phyloP scores from a whole-genome alignment of 352 stramenopile genomes.

The Globisporangium nodosum region DNA sequence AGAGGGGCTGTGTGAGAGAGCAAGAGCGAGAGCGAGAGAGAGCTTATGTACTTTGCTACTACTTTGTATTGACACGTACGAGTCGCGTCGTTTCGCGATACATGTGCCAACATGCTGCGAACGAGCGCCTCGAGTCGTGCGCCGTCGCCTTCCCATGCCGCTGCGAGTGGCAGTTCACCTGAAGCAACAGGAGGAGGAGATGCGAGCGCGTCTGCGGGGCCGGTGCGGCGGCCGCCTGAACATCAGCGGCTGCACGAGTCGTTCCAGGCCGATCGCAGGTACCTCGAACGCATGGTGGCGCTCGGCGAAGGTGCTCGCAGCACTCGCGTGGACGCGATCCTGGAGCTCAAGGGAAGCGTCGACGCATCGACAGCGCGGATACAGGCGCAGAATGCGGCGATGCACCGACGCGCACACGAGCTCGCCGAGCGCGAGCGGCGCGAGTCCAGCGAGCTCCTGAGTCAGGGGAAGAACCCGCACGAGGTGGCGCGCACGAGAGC shows the following conservation, averaged over 20 bases:
- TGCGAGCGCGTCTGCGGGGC: background rate
- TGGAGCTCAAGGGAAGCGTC: slow-evolving; percentile 55
- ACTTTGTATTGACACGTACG: background rate
- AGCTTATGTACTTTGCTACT: background rate
- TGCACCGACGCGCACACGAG: slow-evolving; percentile 21
- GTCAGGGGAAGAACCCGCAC: slow-evolving; percentile 75
- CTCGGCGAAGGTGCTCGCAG: slow-evolving; percentile 22
- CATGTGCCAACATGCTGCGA: background rate
- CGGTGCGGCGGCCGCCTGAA: slow-evolving; percentile 22
- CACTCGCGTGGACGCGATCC: slow-evolving; percentile 38
- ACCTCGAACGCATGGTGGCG: slow-evolving; percentile 40
- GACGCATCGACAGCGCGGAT: slow-evolving; percentile 40
- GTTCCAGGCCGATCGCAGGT: slow-evolving; percentile 38
- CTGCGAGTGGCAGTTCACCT: background rate
- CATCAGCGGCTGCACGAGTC: slow-evolving; percentile 44
- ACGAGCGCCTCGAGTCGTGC: background rate
- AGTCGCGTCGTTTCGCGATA: too few species aligned
- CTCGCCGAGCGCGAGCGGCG: slow-evolving; percentile 25
- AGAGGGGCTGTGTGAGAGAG: background rate
- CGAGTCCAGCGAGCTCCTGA: slow-evolving; percentile 46
- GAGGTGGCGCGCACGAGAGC: slow-evolving; percentile 49
- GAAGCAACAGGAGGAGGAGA: background rate
- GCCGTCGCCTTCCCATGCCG: background rate
- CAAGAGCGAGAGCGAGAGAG: background rate
- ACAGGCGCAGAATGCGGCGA: slow-evolving; percentile 34